Base-by-base conservation (phyloP, 495 filamentous ascomycete genomes). In the Tetracladium marchalianum region DNA sequence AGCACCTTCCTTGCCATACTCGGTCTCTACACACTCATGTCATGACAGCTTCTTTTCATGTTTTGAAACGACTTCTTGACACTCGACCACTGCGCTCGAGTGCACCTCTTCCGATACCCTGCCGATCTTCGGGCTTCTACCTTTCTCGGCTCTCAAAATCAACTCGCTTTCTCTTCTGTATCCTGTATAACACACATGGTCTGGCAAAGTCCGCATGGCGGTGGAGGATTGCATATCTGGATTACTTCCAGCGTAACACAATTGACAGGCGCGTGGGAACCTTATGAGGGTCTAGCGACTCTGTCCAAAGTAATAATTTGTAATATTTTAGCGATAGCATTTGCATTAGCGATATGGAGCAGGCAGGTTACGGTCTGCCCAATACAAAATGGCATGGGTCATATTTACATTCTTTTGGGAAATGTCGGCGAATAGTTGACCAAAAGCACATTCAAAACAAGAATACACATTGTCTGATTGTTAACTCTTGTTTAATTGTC, bases 341-440 rank as follows among this genome's bases (percentile, higher is more conserved):
- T 46, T 46, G 43, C 43, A 46, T 46, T 22, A 19, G n/a, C 34
- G 43, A 35, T 6, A 34, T 15, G 41, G 24, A 43, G 41, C 41
- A 13, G 41, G 41, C 18, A 31, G n/a, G 34, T 27, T 27, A 27
- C 22, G 22, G 22, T 27, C 22, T 27, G 22, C 22, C 22, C 22
- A 27, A 3, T 7, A 27, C 22, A 36, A 17, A 19, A 36, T 9
- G 5, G 35, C 27, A 31, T 9, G 43, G 19, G 31, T 15, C 11
- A 44, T 18, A 27, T 39, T 34, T 46, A 46, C 19, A 46, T 46
- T 46, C 43, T 46, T 27, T 27, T 27, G 22, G 22, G 7, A 27
- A 27, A 27, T 27, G 7, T 27, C 3, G 22, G 22, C 22, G 22
- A 7, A 27, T 27, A 27, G 22, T 7, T 27, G 22, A 27, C 22